Evolutionary conservation across 768 basidiomycete species (phyloP).

Genomic region (Suillus brevipes): DNA sequence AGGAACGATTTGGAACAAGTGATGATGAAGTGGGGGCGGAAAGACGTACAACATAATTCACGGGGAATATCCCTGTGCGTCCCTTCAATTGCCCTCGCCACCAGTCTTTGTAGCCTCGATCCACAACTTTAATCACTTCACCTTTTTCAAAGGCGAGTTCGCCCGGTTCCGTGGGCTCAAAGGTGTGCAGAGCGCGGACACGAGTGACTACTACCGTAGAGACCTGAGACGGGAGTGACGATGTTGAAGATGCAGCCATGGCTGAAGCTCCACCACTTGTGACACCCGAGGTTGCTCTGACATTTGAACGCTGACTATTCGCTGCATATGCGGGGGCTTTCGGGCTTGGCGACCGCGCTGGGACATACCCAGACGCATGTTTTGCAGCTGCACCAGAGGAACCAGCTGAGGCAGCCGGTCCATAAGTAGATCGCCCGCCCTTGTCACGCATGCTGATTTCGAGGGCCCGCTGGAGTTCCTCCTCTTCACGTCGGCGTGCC

Average conservation of each 20-base stretch:
- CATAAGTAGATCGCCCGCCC: slow-evolving; percentile 70
- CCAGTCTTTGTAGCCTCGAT: slow-evolving; percentile 94
- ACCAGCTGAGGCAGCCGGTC: slow-evolving; percentile 36
- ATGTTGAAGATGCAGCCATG: slow-evolving; percentile 26
- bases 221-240: slow-evolving; percentile 26
- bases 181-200: slow-evolving; percentile 86
- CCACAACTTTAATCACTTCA: slow-evolving; percentile 92
- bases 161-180: slow-evolving; percentile 83
- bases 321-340: slow-evolving; percentile 11
- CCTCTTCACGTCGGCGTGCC: slow-evolving; percentile 82
- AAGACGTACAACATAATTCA: slow-evolving; percentile 85
- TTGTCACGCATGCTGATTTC: slow-evolving; percentile 93
- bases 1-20: not conserved
- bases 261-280: slow-evolving; percentile 7
- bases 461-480: slow-evolving; percentile 89
- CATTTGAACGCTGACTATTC: slow-evolving; percentile 19
- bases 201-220: slow-evolving; percentile 61
- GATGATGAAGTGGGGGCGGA: not conserved
- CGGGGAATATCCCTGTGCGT: slow-evolving; percentile 92
- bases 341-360: slow-evolving; percentile 24
- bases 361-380: slow-evolving; percentile 14
- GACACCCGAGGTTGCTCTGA: slow-evolving; percentile 53
- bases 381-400: slow-evolving; percentile 32
- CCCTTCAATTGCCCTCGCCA: slow-evolving; percentile 93
- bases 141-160: slow-evolving; percentile 92